These are phyloP conservation scores for Rutstroemia sp. DNA, from an alignment of 2,329 filamentous ascomycete genomes.

Conservation along the genomic window DNA sequence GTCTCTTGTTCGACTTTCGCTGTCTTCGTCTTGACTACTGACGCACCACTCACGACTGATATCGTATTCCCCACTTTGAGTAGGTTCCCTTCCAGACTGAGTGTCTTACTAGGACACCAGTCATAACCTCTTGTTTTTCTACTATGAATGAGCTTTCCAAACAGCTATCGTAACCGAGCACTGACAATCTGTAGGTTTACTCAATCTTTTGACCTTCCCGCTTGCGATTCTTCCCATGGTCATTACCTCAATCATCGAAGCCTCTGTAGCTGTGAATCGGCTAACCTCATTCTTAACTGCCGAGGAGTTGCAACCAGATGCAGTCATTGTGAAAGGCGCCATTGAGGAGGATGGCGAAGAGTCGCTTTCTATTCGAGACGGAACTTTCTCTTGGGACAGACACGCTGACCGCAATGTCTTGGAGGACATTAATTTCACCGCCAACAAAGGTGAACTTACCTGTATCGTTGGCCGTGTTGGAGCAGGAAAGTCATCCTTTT, in stretches of 20 bases:
- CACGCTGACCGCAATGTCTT: conserved; percentile 65
- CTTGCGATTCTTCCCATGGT: conserved; percentile 95
- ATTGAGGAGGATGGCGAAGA: conserved; percentile 77
- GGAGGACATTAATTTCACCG: conserved; percentile 78
- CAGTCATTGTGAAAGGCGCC: conserved; percentile 62
- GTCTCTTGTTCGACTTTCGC: conserved; percentile 96
- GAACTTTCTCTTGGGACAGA: conserved; percentile 90
- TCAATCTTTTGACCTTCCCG: conserved; percentile 94
- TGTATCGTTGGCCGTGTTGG: conserved; percentile 95
- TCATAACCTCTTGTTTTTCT: no score
- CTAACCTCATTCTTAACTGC: conserved; percentile 78
- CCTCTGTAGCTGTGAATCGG: conserved; percentile 82
- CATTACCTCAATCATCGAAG: conserved; percentile 92
- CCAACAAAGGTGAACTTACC: conserved; percentile 85
- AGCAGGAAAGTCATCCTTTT: conserved; percentile 85
- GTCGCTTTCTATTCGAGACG: conserved; percentile 74
- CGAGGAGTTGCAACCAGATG: conserved; percentile 84
- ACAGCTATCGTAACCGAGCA: no score
- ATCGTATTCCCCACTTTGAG: conserved; percentile 92
- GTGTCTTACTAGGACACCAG: no score
- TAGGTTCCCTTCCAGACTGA: no score
- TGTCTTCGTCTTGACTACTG: conserved; percentile 80
- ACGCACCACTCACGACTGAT: conserved; percentile 78
- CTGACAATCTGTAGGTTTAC: conserved; percentile 41
- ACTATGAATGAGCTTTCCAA: no score